These are phyloP conservation scores for Takashimella koratensis DNA, from an alignment of 1,284 basidiomycete genomes.

Conservation along the genomic window DNA sequence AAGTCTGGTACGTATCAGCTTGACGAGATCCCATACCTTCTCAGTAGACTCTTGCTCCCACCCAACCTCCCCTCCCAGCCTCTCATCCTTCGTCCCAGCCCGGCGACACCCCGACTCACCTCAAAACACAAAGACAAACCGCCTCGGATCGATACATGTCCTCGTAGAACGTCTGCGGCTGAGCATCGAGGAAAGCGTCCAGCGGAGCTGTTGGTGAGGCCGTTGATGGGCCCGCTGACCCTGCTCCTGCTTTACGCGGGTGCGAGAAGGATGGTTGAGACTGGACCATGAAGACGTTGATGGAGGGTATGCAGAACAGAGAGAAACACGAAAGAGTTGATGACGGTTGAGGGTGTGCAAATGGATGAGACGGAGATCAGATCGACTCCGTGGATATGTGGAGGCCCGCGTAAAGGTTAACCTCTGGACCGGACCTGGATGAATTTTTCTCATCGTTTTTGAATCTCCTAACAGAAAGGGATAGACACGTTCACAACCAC, in stretches of 20 bases:
- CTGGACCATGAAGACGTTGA: neutral
- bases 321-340: no score
- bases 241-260: neutral
- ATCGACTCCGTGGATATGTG: no score
- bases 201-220: constrained; percentile 44
- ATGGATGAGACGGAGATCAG: no score
- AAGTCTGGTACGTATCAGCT: constrained; percentile 55
- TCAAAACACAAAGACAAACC: constrained; percentile 88
- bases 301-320: neutral
- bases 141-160: constrained; percentile 85
- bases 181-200: constrained; percentile 72
- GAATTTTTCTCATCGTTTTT: no score
- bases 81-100: neutral
- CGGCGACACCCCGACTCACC: constrained; percentile 53
- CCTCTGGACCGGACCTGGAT: no score
- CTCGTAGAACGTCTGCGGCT: constrained; percentile 76
- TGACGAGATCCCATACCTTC: fast-evolving
- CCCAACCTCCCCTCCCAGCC: neutral
- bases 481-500: no score
- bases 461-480: no score
- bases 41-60: no score
- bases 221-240: neutral
- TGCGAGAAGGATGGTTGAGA: neutral
- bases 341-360: no score
- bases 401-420: no score